Conservation (phyloP, 2,329 filamentous ascomycete genomes). For the Amylocarpus encephaloides region DNA sequence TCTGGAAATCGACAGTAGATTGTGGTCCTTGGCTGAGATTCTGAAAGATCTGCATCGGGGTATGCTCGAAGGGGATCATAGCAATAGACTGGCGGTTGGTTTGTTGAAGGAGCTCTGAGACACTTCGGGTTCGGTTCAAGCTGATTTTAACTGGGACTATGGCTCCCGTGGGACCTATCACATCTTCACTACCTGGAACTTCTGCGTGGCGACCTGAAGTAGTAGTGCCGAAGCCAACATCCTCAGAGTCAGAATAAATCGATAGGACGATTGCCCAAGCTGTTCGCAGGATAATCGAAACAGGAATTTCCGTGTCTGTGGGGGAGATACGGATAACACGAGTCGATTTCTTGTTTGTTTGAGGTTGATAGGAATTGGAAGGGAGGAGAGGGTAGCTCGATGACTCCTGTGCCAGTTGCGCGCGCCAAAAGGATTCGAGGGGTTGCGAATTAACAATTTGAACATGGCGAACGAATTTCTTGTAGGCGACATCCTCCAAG, state of each 20-base stretch:
- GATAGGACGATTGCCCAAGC: constrained; percentile 37
- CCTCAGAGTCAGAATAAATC: constrained; percentile 33
- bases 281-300: constrained; percentile 11
- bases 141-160: constrained; percentile 36
- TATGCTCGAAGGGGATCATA: too few species aligned
- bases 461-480: not conserved
- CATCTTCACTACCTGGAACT: constrained; percentile 34
- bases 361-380: not conserved
- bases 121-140: constrained; percentile 12
- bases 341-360: not conserved
- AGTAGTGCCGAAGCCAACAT: constrained; percentile 38
- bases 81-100: too few species aligned
- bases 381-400: not conserved
- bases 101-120: too few species aligned
- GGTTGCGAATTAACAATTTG: not conserved
- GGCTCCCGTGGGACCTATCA: constrained; percentile 38
- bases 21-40: too few species aligned
- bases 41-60: too few species aligned
- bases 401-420: not conserved
- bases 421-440: not conserved
- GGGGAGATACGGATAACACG: not conserved
- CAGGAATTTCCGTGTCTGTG: constrained; percentile 2
- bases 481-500: not conserved
- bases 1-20: too few species aligned
- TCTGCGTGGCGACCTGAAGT: constrained; percentile 36